These are phyloP conservation scores for Aureobasidium zeae DNA, from an alignment of 2,329 filamentous ascomycete species.

Conservation along the genomic window DNA sequence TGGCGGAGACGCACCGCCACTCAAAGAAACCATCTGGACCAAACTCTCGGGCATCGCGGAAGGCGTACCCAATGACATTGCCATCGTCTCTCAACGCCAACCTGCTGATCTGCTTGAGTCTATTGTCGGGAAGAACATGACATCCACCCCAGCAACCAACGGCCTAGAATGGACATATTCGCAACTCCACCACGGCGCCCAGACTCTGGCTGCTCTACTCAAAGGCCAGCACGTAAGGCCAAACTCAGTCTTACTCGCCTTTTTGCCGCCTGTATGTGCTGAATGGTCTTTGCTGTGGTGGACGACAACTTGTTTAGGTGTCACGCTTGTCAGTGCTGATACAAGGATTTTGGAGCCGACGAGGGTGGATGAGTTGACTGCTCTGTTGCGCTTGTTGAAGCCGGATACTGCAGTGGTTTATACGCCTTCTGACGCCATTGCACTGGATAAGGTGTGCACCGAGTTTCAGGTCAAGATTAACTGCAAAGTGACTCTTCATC, in stretches of 20 bases:
- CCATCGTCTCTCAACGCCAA: background rate
- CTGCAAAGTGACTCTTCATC: background rate
- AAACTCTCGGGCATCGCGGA: background rate
- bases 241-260: background rate
- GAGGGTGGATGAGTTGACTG: constrained; percentile 1
- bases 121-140: background rate
- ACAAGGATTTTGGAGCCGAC: constrained; percentile 1
- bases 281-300: constrained; percentile 9
- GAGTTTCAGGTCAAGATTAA: background rate
- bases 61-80: background rate
- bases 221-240: background rate
- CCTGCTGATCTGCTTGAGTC: background rate
- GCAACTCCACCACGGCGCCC: background rate
- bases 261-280: background rate
- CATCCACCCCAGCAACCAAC: background rate
- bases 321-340: constrained; percentile 2
- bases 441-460: background rate
- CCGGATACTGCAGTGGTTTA: background rate
- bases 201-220: background rate
- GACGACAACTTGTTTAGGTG: background rate
- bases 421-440: background rate
- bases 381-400: background rate
- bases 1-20: background rate
- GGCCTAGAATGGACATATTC: constrained; percentile 5
- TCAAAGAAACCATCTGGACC: constrained; percentile 1